phyloP scores from a whole-genome alignment of 208 protist genomes.

The Naegleria lovaniensis region DNA sequence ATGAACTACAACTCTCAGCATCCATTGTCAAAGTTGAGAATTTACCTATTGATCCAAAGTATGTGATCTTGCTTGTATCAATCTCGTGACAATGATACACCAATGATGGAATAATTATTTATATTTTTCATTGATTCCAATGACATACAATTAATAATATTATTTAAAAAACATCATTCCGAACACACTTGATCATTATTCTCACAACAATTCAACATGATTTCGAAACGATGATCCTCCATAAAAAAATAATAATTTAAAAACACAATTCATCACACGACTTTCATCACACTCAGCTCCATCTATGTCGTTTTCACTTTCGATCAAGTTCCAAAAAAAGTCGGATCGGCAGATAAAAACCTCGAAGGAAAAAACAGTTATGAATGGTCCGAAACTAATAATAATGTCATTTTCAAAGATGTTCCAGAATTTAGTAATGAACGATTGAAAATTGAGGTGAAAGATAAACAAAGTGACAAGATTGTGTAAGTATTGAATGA shows the following conservation, averaged over 20 bases:
- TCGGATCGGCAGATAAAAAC: background rate
- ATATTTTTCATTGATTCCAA: no score
- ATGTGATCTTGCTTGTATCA: background rate
- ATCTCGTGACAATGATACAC: no score
- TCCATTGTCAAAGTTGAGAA: background rate
- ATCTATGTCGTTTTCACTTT: background rate
- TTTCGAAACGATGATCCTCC: no score
- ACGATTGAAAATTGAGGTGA: background rate
- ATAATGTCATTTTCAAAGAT: background rate
- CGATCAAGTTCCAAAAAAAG: background rate
- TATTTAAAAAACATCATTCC: no score
- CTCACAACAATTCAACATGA: no score
- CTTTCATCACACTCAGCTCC: background rate
- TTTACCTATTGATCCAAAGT: background rate
- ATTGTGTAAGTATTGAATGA: background rate
- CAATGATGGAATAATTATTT: no score
- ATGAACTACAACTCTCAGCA: background rate
- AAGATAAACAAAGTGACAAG: background rate
- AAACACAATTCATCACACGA: background rate
- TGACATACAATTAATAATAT: no score
- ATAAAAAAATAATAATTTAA: no score
- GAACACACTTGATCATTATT: no score
- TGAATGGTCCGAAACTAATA: background rate
- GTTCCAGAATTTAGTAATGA: background rate
- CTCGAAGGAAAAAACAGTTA: background rate